These are phyloP conservation scores for Citrus unshiu DNA, from an alignment of 345 rosid species.

Conservation along the genomic window DNA sequence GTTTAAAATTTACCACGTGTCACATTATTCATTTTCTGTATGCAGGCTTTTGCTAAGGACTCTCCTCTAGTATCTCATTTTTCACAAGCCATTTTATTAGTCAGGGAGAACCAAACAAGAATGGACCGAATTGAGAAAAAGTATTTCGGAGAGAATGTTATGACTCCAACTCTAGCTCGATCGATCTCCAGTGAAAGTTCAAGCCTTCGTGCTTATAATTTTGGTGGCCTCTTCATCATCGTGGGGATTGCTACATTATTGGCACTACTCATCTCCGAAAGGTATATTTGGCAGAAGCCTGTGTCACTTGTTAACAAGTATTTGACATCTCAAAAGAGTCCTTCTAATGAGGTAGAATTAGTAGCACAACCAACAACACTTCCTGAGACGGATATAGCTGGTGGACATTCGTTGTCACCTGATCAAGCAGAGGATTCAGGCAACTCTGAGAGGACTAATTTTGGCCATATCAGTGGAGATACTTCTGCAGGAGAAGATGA, in stretches of 20 bases:
- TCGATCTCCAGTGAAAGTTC: not conserved
- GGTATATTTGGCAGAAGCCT: not conserved
- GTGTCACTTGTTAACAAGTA: not conserved
- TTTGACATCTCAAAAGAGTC: not conserved
- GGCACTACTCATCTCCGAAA: slow-evolving; percentile 5
- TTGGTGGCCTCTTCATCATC: slow-evolving; percentile 31
- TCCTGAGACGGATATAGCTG: not conserved
- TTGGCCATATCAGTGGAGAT: no score
- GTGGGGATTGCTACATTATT: slow-evolving; percentile 6
- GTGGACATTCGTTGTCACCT: not conserved
- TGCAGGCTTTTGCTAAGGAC: slow-evolving; percentile 19
- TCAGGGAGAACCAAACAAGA: not conserved
- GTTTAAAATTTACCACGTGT: not conserved
- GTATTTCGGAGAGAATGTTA: slow-evolving; percentile 4
- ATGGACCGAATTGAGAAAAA: not conserved
- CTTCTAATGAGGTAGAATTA: not conserved
- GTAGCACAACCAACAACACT: not conserved
- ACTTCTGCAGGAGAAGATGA: not conserved
- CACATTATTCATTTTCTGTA: not conserved
- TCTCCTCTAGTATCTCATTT: slow-evolving; percentile 17
- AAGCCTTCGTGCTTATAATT: slow-evolving; percentile 13
- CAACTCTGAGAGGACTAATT: not conserved
- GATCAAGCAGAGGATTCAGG: not conserved
- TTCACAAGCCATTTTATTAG: slow-evolving; percentile 17
- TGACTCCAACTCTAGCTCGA: not conserved